Conservation (phyloP, 352 stramenopile genomes). For the Bremia lactucae region DNA sequence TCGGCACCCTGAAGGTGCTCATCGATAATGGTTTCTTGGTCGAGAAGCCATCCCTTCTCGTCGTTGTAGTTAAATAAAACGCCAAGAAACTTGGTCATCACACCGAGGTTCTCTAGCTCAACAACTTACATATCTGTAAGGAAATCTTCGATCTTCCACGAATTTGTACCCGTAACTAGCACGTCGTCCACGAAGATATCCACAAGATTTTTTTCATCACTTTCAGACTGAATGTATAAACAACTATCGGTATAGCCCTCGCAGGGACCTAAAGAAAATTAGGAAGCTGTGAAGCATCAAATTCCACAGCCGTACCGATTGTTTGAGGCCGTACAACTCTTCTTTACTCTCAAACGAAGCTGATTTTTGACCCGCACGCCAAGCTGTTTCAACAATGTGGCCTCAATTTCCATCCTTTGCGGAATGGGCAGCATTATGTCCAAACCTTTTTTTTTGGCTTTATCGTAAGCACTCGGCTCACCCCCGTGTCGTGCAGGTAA, state of each 20-base stretch:
- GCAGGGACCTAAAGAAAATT: background rate
- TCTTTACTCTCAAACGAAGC: too few species aligned
- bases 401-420: background rate
- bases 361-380: too few species aligned
- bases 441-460: background rate
- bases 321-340: background rate
- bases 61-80: background rate
- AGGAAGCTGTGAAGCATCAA: background rate
- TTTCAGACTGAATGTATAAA: background rate
- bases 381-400: background rate
- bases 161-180: background rate
- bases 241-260: background rate
- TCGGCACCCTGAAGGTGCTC: conserved; percentile 2
- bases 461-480: background rate
- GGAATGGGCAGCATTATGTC: background rate
- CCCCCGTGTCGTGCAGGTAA: background rate
- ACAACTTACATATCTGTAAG: background rate
- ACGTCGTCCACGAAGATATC: background rate
- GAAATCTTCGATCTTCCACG: background rate
- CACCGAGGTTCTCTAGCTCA: background rate
- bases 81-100: background rate
- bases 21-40: conserved; percentile 1
- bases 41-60: too few species aligned
- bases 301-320: background rate
- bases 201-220: background rate